Evolutionary conservation across 2,329 filamentous ascomycete species (phyloP), one percentile per base, ranked within the genome.

Genomic region (Polychaeton citri): DNA sequence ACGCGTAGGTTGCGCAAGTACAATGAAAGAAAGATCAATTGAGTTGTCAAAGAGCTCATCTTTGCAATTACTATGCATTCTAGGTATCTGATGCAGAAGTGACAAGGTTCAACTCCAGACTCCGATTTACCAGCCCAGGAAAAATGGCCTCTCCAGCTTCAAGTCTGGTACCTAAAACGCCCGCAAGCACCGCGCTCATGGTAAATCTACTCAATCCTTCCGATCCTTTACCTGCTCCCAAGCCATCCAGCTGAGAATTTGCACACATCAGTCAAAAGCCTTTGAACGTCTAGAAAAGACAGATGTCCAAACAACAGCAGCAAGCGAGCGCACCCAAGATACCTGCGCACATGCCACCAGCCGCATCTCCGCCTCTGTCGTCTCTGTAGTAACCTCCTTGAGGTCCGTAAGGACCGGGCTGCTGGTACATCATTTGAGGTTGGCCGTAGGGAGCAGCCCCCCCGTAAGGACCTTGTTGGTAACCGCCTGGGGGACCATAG

Each of bases 271-370:
- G n/a, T n/a, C 21, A 26, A 26, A 26, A 8, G 8, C 21, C 8
- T 13, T 26, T 8, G 13, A 26, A 8, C 17, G 13, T 4, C 30
- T 32, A 32, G 18, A 32, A 32, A 12, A 32, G 18, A 17, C 30
- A 32, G 34, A 62, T 54, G 52, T 67, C 64, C 53, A 68, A 56
- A 50, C 65, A 68, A 47, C 65, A 68, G 45, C 65, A 68, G 43
- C 64, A 66, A 6, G 65, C 64, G 36, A 65, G 36, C 10, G 59
- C 62, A 33, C 58, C 62, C 44, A 64, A 48, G 13, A 66, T 51
- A 50, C 62, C 63, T 1, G 62, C 61, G 37, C 65, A 68, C 20
- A 64, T 56, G 2, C 64, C 64, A 6, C 35, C 45, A 9, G 41
- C 45, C 7, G 45, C 45, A 5, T 49, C 49, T 9, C 50, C 45